Base-by-base conservation (phyloP, 2,329 filamentous ascomycete genomes). In the Arthrocladium fulminans region DNA sequence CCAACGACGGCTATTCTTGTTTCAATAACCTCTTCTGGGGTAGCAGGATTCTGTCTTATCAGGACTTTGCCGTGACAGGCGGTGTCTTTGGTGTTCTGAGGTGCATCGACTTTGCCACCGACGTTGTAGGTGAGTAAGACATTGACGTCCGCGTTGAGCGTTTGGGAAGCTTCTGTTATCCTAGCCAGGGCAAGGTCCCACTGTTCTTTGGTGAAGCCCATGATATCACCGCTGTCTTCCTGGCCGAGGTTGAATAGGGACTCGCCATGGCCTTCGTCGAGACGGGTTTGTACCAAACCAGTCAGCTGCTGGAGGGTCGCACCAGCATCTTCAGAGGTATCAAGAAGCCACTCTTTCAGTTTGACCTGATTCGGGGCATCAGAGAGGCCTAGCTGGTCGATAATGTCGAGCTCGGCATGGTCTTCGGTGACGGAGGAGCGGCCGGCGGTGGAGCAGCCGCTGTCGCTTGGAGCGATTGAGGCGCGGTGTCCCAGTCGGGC, bases 1-100 rank as follows among this genome's bases (percentile, higher is more conserved):
- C 92, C 92, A 6, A 98, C 92, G 0, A 98, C 92, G 1, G 90
- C 92, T 68, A 98, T 94, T 57, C 92, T 74, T 8, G 90, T 95
- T 74, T 98, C 92, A 52, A 96, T 95, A 22, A 94, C 86, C 49
- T 94, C 81, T 63, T 97, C 88, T 3, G 87, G 78, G 10, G 76
- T 83, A 17, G 75, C 71, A 2, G 89, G 88, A 19, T 78, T 71
- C 61, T 84, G 81, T 32, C 92, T 80, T 51, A 97, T 77, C 59
- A 97, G 77, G 43, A 96, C 65, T 65, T 95, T 97, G n/a, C 89
- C 88, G 54, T 80, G 85, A 56, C 82, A 84, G 46, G 81, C 83
- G 56, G 79, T 84, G 52, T 86, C 81, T 60, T 86, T 89, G 50
- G 74, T 71, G 48, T 73, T 76, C 50, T 71, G 76, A 22, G 80